Base-by-base conservation (phyloP, 129 eudicot species). In the Logfia minima region DNA sequence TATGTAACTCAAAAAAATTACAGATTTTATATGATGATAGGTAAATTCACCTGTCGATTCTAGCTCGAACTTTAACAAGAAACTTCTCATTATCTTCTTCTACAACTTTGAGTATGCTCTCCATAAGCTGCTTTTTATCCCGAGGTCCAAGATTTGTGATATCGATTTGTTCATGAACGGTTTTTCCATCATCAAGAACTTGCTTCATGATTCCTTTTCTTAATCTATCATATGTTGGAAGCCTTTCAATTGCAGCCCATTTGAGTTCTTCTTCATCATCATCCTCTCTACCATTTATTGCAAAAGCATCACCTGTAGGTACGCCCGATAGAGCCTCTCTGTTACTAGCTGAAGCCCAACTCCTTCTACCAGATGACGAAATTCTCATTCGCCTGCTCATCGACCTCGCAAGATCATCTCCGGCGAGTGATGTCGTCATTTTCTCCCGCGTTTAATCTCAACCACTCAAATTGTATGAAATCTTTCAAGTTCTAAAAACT, bases 301-400 rank as follows among this genome's bases (percentile, higher is more conserved):
- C 80, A 53, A 87, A 87, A 75, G 80, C 87, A 51, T 85, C 85
- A 1, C 84, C 83, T 11, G 83, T 84, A 24, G 77, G 66, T 34
- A 81, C 74, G n/a, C 79, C 86, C 59, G 85, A 72, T 23, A 87
- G 78, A 9, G 81, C 92, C 58, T 88, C 92, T 9, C 80, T 70
- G 7, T 88, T 62, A 61, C 96, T 86, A 32, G 87, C 81, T 3
- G 92, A 85, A 34, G 89, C 92, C 92, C 89, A 88, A 60, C 89
- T 86, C 61, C 83, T 79, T 37, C 72, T 68, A 48, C 80, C 23
- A 21, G 87, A 66, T 8, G 96, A 90, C 31, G 85, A 41, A 26
- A 83, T 43, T 51, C 88, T 87, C 55, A 75, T 81, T 29, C 73
- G 82, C 37, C 89, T 77, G 53, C 92, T 87, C 87, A 80, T 74